These are phyloP conservation scores for Fusarium verticillioides DNA, from an alignment of 2,329 filamentous ascomycete species.

Conservation along the genomic window DNA sequence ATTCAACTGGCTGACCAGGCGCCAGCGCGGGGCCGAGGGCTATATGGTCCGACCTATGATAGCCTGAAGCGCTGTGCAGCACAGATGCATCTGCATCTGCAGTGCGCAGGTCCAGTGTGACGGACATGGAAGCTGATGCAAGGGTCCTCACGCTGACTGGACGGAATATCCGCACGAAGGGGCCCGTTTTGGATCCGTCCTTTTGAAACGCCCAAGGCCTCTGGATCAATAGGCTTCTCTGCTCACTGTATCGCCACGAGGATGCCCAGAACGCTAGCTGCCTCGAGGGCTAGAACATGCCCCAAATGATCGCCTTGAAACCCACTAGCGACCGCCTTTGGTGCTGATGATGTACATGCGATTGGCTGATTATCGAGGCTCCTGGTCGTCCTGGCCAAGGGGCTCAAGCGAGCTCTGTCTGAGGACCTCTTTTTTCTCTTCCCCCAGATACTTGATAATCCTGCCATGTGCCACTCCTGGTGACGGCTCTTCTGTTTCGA, in stretches of 20 bases:
- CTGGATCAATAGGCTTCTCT: constrained; percentile 26
- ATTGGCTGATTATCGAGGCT: constrained; percentile 17
- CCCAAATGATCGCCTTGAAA: constrained; percentile 38
- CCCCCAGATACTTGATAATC: constrained; percentile 41
- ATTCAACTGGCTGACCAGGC: constrained; percentile 36
- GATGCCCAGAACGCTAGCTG: constrained; percentile 26
- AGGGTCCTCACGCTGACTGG: constrained; percentile 30
- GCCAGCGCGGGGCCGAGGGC: constrained; percentile 29
- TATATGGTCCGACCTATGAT: constrained; percentile 14
- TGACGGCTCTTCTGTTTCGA: constrained; percentile 39
- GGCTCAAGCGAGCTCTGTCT: constrained; percentile 40
- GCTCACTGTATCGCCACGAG: constrained; percentile 26
- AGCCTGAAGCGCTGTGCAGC: constrained; percentile 14
- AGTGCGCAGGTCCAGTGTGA: constrained; percentile 25
- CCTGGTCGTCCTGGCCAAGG: constrained; percentile 25
- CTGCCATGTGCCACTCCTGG: constrained; percentile 35
- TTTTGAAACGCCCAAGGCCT: constrained; percentile 31
- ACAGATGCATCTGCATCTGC: constrained; percentile 7
- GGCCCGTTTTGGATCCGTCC: constrained; percentile 35
- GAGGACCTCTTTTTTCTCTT: constrained; percentile 29
- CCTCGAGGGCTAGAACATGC: constrained; percentile 25
- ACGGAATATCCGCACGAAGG: constrained; percentile 25
- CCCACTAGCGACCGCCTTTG: constrained; percentile 31
- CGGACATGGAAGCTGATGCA: constrained; percentile 31
- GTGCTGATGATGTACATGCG: constrained; percentile 28